Base-by-base conservation (phyloP, 129 eudicot genomes). In the Chrysanthemum lavandulifolium region DNA sequence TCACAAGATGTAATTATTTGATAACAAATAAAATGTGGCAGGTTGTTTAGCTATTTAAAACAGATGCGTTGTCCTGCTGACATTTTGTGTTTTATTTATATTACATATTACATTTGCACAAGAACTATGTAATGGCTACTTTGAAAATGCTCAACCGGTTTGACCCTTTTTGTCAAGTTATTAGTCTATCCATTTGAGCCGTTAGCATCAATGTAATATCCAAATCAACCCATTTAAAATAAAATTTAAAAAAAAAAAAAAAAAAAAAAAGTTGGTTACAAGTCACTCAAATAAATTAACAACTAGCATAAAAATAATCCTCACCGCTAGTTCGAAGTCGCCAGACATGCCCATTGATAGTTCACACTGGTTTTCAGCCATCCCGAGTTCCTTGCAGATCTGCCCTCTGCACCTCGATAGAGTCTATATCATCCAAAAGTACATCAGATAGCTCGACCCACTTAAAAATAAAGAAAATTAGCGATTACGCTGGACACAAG, bases 281-380 rank as follows among this genome's bases (percentile, higher is more conserved):
- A 18, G 62, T 2, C 12, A 40, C 16, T n/a, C 10, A 13, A 21
- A 40, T 1, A 49, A 27, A 65, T 7, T 48, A 59, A 36, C 53
- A 9, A 4, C 3, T 36, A 40, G 13, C 23, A 52, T 29, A 27
- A 48, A 36, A 5, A 49, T 5, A 55, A 8, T 29, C 27, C 87
- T 80, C 77, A 94, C 97, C 71, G 97, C 98, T 78, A 78, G 93
- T 75, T 94, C 98, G 74, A 87, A 94, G 86, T 94, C 98, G 19
- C 89, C 88, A 78, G 98, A 94, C 98, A 94, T 94, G 84, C 98
- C 98, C 98, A 94, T 94, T 71, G 98, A 94, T 73, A 90, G 73
- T 84, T 94, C 89, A 77, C 97, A 90, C 77, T 82, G 86, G 9
- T 86, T 77, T 73, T 86, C 89, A 18, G 74, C 68, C 72, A 90